phyloP scores from a whole-genome alignment of 768 basidiomycete species.

The Amanita rubescens region DNA sequence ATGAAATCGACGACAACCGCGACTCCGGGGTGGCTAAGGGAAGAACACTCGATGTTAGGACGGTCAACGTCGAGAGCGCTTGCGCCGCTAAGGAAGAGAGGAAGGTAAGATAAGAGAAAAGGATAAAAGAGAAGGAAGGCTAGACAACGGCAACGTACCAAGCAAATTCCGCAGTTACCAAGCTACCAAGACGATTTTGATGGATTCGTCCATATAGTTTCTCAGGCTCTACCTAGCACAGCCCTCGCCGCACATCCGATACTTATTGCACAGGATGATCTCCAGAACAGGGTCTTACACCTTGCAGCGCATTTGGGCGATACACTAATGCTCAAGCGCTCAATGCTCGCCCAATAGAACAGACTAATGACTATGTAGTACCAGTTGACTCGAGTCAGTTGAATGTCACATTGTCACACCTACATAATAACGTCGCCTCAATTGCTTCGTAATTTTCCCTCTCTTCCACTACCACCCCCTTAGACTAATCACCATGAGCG shows the following conservation, averaged over 20 bases:
- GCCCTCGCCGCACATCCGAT: background rate
- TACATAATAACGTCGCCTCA: background rate
- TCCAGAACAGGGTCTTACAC: no score
- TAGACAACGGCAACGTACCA: slow-evolving; percentile 2
- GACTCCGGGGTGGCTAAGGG: slow-evolving; percentile 34
- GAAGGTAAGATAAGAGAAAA: slow-evolving; percentile 23
- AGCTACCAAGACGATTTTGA: no score
- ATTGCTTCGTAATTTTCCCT: background rate
- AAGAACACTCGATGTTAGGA: slow-evolving; percentile 33
- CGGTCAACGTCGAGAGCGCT: slow-evolving; percentile 62
- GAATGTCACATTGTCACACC: background rate
- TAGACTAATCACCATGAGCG: slow-evolving; percentile 32
- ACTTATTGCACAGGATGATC: no score
- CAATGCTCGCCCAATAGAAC: no score
- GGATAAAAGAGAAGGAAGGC: slow-evolving; percentile 15
- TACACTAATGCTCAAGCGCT: no score
- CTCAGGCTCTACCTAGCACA: background rate
- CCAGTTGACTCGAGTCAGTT: background rate
- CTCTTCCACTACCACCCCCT: background rate
- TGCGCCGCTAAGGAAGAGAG: slow-evolving; percentile 37
- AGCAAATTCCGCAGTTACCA: background rate
- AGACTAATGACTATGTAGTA: no score
- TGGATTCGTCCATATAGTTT: no score
- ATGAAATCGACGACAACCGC: slow-evolving; percentile 31
- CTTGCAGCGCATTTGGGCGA: no score